These are phyloP conservation scores for Aspergillus kassunensis DNA, from an alignment of 495 filamentous ascomycete species.

Conservation along the genomic window DNA sequence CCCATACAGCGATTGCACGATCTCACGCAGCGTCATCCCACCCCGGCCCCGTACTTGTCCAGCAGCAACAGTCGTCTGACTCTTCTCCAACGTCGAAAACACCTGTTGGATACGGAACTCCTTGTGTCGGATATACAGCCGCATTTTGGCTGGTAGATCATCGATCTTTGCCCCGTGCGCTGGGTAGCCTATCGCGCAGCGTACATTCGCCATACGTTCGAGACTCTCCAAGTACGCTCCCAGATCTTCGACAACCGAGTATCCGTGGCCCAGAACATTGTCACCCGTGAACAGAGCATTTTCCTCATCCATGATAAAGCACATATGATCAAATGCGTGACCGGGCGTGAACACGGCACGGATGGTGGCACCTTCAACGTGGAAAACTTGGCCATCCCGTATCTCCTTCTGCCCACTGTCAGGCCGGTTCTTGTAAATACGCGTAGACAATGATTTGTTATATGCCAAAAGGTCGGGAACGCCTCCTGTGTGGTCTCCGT, in stretches of 20 bases:
- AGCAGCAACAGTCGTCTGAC: background rate
- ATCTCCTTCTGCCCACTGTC: constrained; percentile 42
- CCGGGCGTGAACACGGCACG: constrained; percentile 39
- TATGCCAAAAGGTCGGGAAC: constrained; percentile 55
- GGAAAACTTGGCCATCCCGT: constrained; percentile 35
- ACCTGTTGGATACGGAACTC: constrained; percentile 32
- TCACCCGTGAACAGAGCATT: constrained; percentile 84
- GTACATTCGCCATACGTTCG: background rate
- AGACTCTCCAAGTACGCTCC: constrained; percentile 10
- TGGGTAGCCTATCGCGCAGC: constrained; percentile 3
- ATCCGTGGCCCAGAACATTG: constrained; percentile 49
- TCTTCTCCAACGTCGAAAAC: constrained; percentile 22
- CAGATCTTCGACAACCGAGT: constrained; percentile 8
- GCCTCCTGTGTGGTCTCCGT: constrained; percentile 73
- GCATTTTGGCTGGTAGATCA: constrained; percentile 32
- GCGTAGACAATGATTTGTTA: constrained; percentile 37
- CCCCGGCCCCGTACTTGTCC: constrained; percentile 8
- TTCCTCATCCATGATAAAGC: constrained; percentile 50
- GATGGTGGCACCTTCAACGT: constrained; percentile 37
- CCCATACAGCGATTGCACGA: constrained; percentile 39
- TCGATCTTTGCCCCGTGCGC: constrained; percentile 11
- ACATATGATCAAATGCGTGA: constrained; percentile 45
- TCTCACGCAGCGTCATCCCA: constrained; percentile 32
- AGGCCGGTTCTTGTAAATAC: constrained; percentile 45
- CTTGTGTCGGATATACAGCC: constrained; percentile 30